Percentiles rank a stretch among this genome's conserved stretches.
Evolutionary conservation across 139 green algal species (phyloP).

Genomic region (Picochlorum sp.): DNA sequence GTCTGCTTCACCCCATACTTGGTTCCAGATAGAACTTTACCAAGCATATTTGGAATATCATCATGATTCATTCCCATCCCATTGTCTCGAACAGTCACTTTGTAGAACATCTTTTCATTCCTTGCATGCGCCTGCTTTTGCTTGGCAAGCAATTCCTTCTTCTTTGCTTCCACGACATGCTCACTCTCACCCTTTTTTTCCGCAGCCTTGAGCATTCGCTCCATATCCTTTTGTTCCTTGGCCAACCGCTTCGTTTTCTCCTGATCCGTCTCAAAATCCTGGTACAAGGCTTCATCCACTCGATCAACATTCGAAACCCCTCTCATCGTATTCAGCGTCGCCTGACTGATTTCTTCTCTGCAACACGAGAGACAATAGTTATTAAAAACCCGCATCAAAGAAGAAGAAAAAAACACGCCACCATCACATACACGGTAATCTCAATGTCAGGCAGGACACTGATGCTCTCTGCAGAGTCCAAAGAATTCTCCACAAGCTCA

Average conservation of each 20-base stretch:
- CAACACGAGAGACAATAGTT: neutral
- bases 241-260: conserved; percentile 64
- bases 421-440: conserved; percentile 32
- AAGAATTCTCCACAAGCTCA: conserved; percentile 91
- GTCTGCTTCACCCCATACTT: conserved; percentile 96
- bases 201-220: conserved; percentile 61
- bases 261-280: conserved; percentile 82
- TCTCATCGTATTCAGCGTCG: conserved; percentile 63
- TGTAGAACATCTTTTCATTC: conserved; percentile 63
- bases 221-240: conserved; percentile 73
- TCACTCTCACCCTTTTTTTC: conserved; percentile 56
- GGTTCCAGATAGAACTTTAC: conserved; percentile 80
- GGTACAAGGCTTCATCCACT: conserved; percentile 82
- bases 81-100: conserved; percentile 78
- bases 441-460: conserved; percentile 64
- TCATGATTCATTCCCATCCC: conserved; percentile 86
- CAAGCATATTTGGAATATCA: conserved; percentile 94
- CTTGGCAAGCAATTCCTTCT: conserved; percentile 37
- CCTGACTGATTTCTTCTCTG: conserved; percentile 74
- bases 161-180: conserved; percentile 29
- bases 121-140: conserved; percentile 12
- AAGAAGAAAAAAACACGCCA: no score
- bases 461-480: conserved; percentile 85
- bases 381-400: neutral
- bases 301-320: conserved; percentile 71